phyloP scores from a whole-genome alignment of 108 stramenopile species.

The Skeletonema grethae region DNA sequence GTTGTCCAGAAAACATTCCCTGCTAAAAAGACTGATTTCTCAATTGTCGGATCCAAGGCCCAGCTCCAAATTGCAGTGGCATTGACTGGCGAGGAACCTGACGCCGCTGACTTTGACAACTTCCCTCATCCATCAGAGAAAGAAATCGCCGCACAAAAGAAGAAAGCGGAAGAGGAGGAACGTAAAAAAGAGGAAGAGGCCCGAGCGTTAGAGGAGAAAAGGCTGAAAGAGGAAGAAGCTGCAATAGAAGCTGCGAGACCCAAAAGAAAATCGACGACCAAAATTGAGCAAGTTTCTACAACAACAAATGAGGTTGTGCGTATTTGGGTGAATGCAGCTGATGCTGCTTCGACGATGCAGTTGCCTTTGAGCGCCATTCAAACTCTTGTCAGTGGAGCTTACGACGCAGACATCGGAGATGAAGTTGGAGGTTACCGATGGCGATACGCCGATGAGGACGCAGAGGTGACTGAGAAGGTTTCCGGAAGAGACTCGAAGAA shows the following conservation, averaged over 20 bases:
- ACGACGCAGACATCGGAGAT: conserved; percentile 84
- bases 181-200: conserved; percentile 29
- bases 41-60: conserved; percentile 61
- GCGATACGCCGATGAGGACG: conserved; percentile 78
- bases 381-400: conserved; percentile 67
- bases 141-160: conserved; percentile 41
- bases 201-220: conserved; percentile 28
- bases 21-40: conserved; percentile 77
- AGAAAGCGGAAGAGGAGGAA: conserved; percentile 34
- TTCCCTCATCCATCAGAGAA: conserved; percentile 70
- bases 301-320: conserved; percentile 65
- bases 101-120: conserved; percentile 68
- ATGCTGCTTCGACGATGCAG: conserved; percentile 83
- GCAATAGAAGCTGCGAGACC: conserved; percentile 37
- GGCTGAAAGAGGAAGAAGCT: conserved; percentile 42
- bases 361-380: conserved; percentile 64
- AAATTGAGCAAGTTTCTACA: conserved; percentile 77
- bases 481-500: conserved; percentile 71
- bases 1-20: conserved; percentile 50
- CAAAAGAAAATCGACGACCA: conserved; percentile 73
- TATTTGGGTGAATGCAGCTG: conserved; percentile 81
- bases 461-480: conserved; percentile 65
- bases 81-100: conserved; percentile 56
- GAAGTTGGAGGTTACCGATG: conserved; percentile 86
- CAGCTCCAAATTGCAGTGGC: conserved; percentile 68